phyloP scores from a whole-genome alignment of 2,329 filamentous ascomycete species.

The Podosphaera xanthii region DNA sequence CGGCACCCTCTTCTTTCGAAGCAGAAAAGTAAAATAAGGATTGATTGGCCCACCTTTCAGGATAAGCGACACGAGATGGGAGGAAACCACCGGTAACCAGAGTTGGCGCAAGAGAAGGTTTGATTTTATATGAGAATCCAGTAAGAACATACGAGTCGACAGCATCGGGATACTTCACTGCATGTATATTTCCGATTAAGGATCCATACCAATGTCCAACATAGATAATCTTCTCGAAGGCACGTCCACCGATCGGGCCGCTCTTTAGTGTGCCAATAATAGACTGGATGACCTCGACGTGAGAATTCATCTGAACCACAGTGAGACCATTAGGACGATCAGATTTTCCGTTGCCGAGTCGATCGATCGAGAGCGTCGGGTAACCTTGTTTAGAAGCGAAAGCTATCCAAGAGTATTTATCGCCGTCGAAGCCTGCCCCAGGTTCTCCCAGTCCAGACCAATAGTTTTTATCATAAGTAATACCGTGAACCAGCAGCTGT shows the following conservation, averaged over 20 bases:
- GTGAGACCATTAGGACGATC: slow-evolving; percentile 9
- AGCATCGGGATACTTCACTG: slow-evolving; percentile 10
- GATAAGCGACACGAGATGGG: neutral
- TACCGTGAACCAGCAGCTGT: slow-evolving; percentile 12
- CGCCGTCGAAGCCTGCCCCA: neutral
- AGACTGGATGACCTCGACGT: slow-evolving; percentile 12
- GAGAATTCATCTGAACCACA: slow-evolving; percentile 8
- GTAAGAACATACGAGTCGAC: slow-evolving; percentile 13
- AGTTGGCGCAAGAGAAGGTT: neutral
- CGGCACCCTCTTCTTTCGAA: neutral
- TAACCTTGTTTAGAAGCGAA: slow-evolving; percentile 10
- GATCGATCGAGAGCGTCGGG: slow-evolving; percentile 13
- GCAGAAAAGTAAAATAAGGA: neutral
- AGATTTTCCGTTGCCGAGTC: slow-evolving; percentile 10
- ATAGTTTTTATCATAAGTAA: slow-evolving; percentile 6
- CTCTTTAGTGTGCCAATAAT: slow-evolving; percentile 2
- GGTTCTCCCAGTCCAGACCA: slow-evolving; percentile 1
- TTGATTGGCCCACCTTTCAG: neutral
- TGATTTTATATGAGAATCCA: slow-evolving; percentile 5
- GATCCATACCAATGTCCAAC: slow-evolving; percentile 14
- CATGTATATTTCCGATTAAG: slow-evolving; percentile 8
- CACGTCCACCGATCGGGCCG: neutral
- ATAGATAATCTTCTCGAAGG: slow-evolving; percentile 11
- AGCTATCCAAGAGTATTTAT: slow-evolving; percentile 6
- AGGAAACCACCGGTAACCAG: neutral